Conservation (phyloP, 257 asterid genomes). For the Echites panduratus region DNA sequence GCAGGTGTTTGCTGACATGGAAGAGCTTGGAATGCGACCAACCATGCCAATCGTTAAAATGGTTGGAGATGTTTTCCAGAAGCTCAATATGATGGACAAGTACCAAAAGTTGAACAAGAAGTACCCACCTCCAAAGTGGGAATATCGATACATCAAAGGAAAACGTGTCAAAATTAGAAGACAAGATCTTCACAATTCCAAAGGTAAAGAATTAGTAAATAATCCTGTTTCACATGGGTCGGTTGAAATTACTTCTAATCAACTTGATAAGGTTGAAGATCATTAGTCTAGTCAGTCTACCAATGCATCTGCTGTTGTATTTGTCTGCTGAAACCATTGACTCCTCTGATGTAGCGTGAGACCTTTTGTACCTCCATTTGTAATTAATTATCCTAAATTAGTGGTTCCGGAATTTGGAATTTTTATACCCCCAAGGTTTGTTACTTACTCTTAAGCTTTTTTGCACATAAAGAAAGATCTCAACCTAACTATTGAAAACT, state of each 20-base stretch:
- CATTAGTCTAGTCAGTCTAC: not conserved
- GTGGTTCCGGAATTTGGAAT: too few species aligned
- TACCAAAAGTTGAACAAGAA: slow-evolving; percentile 57
- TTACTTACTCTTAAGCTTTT: too few species aligned
- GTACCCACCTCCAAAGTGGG: slow-evolving; percentile 86
- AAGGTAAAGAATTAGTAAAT: slow-evolving; percentile 15
- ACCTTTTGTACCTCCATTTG: not conserved
- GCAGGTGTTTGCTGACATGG: slow-evolving; percentile 93
- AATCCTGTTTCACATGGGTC: slow-evolving; percentile 21
- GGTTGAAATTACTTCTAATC: slow-evolving; percentile 22
- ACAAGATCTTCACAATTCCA: slow-evolving; percentile 23
- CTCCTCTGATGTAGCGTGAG: slow-evolving; percentile 4
- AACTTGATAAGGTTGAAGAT: slow-evolving; percentile 15
- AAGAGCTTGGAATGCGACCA: slow-evolving; percentile 85
- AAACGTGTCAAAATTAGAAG: slow-evolving; percentile 65
- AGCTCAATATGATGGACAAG: slow-evolving; percentile 74
- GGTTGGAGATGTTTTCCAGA: slow-evolving; percentile 73
- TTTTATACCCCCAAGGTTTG: not conserved
- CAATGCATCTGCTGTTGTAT: slow-evolving; percentile 7
- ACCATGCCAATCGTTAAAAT: slow-evolving; percentile 44
- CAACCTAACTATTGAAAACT: not conserved
- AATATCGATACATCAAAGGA: slow-evolving; percentile 66
- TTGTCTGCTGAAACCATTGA: slow-evolving; percentile 18
- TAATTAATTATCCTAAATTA: not conserved
- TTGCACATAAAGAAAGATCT: not conserved